Conservation (phyloP, 768 basidiomycete species). For the Rhodosporidiobolus odoratus region DNA sequence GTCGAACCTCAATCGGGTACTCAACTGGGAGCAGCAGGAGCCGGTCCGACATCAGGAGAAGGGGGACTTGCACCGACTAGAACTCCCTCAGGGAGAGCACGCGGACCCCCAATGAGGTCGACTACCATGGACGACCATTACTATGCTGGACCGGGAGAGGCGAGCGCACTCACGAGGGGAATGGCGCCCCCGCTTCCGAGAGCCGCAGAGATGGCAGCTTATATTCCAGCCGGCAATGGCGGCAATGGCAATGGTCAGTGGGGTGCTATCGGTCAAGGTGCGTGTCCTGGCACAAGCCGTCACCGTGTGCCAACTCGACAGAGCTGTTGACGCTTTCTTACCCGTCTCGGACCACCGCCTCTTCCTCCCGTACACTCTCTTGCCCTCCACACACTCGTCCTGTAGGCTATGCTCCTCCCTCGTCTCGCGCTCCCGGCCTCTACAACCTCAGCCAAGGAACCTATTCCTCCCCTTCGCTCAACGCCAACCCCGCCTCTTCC, state of each 20-base stretch:
- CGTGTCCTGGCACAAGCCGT: too few relatives aligned
- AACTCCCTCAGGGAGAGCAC: background rate
- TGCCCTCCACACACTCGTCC: background rate
- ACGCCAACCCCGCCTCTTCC: background rate
- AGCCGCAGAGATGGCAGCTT: background rate
- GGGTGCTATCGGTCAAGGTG: slow-evolving; percentile 30
- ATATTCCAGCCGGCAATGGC: background rate
- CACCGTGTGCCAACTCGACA: too few relatives aligned
- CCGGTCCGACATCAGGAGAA: background rate
- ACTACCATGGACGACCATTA: slow-evolving; percentile 32
- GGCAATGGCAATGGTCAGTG: slow-evolving; percentile 16
- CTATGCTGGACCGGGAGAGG: slow-evolving; percentile 29
- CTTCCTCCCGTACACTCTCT: background rate
- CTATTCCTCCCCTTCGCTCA: slow-evolving; percentile 36
- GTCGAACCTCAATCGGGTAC: too few relatives aligned
- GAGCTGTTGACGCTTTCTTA: background rate
- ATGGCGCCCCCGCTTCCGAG: background rate
- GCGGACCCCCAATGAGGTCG: slow-evolving; percentile 18
- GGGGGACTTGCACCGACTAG: background rate
- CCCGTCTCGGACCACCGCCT: background rate
- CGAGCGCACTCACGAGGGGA: slow-evolving; percentile 25
- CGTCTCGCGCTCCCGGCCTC: slow-evolving; percentile 18
- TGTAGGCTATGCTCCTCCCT: background rate
- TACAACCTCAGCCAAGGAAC: slow-evolving; percentile 29
- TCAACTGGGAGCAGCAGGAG: too few relatives aligned